phyloP scores from a whole-genome alignment of 1,284 basidiomycete species.

The Cryptococcus depauperatus region DNA sequence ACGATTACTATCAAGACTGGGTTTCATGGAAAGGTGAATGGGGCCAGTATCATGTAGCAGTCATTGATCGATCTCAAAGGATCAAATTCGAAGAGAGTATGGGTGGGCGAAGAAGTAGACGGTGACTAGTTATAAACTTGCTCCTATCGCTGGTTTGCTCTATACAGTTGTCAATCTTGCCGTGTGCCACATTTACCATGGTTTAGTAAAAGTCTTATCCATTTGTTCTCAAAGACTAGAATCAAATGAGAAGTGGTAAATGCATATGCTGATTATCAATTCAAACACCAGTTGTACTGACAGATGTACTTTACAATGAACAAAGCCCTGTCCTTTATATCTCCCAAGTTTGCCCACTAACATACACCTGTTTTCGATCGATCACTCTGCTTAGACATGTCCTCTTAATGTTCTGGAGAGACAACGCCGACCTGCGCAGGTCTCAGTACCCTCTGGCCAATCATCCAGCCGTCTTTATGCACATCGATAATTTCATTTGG shows the following conservation, averaged over 20 bases:
- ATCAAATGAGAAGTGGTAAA: too few species aligned
- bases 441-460: slow-evolving; percentile 82
- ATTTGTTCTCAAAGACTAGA: too few species aligned
- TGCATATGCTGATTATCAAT: too few species aligned
- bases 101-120: neutral
- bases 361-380: neutral
- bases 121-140: neutral
- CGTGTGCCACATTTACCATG: neutral
- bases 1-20: slow-evolving; percentile 38
- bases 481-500: slow-evolving; percentile 86
- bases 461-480: slow-evolving; percentile 83
- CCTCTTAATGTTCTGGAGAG: too few species aligned
- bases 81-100: slow-evolving; percentile 31
- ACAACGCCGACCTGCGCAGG: slow-evolving; percentile 97
- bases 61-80: slow-evolving; percentile 32
- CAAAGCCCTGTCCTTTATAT: too few species aligned
- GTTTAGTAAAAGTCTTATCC: too few species aligned
- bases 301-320: too few species aligned
- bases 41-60: slow-evolving; percentile 35
- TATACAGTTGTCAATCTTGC: neutral
- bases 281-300: too few species aligned
- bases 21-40: slow-evolving; percentile 43
- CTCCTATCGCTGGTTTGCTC: neutral
- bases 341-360: too few species aligned
- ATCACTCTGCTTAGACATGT: too few species aligned